These are phyloP conservation scores for Talaromyces pinophilus DNA, from an alignment of 2,329 filamentous ascomycete species.

Conservation along the genomic window DNA sequence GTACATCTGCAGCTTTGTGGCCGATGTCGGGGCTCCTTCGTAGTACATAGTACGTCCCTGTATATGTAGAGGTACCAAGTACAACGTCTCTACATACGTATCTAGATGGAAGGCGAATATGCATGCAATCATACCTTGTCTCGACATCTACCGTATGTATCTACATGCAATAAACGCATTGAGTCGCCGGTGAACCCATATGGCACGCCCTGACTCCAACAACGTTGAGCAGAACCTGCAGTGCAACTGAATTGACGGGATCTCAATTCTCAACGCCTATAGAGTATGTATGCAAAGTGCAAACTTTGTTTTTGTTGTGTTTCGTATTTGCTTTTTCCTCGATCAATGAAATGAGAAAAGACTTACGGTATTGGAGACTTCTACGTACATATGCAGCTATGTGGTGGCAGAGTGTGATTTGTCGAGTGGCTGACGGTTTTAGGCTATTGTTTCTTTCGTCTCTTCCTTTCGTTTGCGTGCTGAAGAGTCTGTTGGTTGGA, in stretches of 20 bases:
- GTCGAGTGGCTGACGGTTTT: background rate
- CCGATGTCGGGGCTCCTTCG: background rate
- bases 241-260: background rate
- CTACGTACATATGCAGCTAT: slow-evolving; percentile 7
- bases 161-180: background rate
- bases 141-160: background rate
- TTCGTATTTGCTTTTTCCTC: background rate
- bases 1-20: slow-evolving; percentile 15
- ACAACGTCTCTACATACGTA: background rate
- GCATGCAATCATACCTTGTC: slow-evolving; percentile 11
- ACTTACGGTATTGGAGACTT: background rate
- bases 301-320: background rate
- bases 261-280: background rate
- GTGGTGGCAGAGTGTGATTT: slow-evolving; percentile 10
- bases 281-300: background rate
- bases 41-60: background rate
- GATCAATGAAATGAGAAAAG: background rate
- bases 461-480: background rate
- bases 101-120: background rate
- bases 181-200: slow-evolving; percentile 1
- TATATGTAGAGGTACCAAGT: background rate
- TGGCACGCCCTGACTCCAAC: background rate
- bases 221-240: background rate
- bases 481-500: background rate
- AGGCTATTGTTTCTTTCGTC: background rate